Percentiles rank a stretch among this genome's conserved stretches.
Conservation (phyloP, 805 yeast species). For the Starmera dryadoides region DNA sequence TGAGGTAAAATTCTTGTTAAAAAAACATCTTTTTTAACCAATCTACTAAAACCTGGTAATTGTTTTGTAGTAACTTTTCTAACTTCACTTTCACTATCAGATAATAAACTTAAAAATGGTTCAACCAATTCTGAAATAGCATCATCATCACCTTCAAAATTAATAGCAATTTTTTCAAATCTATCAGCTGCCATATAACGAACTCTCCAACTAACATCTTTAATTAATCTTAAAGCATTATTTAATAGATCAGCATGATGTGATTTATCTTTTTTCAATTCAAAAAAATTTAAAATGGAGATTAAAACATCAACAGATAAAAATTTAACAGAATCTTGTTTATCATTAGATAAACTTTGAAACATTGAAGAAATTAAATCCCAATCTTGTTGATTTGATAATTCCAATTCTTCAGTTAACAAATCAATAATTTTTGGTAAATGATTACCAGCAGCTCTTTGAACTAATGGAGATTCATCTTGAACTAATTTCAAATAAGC, state of each 20-base stretch:
- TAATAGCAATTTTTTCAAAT: constrained; percentile 64
- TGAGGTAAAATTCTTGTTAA: constrained; percentile 72
- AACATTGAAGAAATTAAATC: constrained; percentile 78
- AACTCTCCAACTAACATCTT: constrained; percentile 96
- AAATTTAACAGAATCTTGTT: constrained; percentile 92
- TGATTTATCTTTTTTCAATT: constrained; percentile 44
- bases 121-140: constrained; percentile 43
- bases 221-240: constrained; percentile 63
- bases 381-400: constrained; percentile 56
- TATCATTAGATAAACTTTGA: constrained; percentile 68
- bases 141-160: constrained; percentile 49
- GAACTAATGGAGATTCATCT: constrained; percentile 97
- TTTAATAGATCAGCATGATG: constrained; percentile 58
- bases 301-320: constrained; percentile 83
- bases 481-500: constrained; percentile 64
- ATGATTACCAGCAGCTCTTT: constrained; percentile 86
- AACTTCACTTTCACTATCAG: constrained; percentile 94
- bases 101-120: constrained; percentile 70
- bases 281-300: constrained; percentile 67
- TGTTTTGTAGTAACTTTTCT: constrained; percentile 92
- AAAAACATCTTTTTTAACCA: constrained; percentile 46
- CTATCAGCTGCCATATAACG: constrained; percentile 97
- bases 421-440: constrained; percentile 69
- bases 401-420: constrained; percentile 39
- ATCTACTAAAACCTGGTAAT: constrained; percentile 64